phyloP scores from a whole-genome alignment of 2,329 filamentous ascomycete genomes.

The Claviceps humidiphila region DNA sequence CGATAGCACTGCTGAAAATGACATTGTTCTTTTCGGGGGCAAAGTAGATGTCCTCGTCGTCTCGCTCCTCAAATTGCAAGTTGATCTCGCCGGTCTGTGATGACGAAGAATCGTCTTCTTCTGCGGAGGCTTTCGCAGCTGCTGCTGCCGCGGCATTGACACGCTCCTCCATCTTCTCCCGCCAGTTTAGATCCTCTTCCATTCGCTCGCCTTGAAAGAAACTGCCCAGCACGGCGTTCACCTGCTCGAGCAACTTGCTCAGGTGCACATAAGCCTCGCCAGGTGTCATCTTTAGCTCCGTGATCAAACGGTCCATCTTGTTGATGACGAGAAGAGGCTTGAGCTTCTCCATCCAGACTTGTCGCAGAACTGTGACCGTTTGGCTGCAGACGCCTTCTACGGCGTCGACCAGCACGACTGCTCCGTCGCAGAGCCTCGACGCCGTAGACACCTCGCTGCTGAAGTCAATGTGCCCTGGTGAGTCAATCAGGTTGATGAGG shows the following conservation, averaged over 20 bases:
- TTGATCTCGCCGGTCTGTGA: conserved; percentile 37
- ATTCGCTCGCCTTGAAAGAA: conserved; percentile 97
- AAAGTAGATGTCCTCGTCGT: conserved; percentile 96
- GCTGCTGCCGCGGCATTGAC: conserved; percentile 57
- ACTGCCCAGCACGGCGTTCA: conserved; percentile 92
- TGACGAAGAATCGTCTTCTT: conserved; percentile 35
- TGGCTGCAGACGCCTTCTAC: conserved; percentile 98
- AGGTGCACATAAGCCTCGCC: conserved; percentile 81
- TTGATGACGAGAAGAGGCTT: conserved; percentile 94
- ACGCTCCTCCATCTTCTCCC: conserved; percentile 80
- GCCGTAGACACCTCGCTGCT: conserved; percentile 96
- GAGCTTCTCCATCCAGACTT: conserved; percentile 90
- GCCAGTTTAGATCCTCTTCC: conserved; percentile 95
- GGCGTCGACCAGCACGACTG: conserved; percentile 86
- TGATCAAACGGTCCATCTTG: conserved; percentile 92
- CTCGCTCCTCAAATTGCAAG: conserved; percentile 69
- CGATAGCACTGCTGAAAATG: conserved; percentile 93
- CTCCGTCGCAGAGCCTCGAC: conserved; percentile 85
- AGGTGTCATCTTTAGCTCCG: conserved; percentile 88
- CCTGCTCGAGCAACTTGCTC: conserved; percentile 80
- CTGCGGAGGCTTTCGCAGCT: conserved; percentile 47
- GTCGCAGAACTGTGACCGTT: conserved; percentile 89
- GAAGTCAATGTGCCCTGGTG: conserved; percentile 95
- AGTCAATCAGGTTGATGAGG: conserved; percentile 94
- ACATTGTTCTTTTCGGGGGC: conserved; percentile 97